These are phyloP conservation scores for Lathyrus oleraceus DNA, from an alignment of 306 rosid genomes.

Conservation along the genomic window DNA sequence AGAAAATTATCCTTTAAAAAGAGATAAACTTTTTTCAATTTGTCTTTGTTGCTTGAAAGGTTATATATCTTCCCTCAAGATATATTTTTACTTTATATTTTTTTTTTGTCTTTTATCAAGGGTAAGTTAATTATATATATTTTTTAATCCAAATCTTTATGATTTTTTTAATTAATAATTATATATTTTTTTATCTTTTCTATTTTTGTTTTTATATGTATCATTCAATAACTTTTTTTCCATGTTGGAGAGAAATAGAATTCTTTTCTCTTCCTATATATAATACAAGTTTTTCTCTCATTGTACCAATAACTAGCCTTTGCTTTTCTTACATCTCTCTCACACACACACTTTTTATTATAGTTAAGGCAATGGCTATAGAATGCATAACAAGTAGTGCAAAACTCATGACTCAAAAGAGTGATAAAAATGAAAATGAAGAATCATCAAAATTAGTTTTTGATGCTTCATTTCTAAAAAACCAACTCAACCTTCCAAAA, in stretches of 20 bases:
- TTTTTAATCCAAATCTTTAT: neutral
- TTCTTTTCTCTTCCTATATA: constrained; percentile 42
- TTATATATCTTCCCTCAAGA: neutral
- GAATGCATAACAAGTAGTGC: constrained; percentile 51
- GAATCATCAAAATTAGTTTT: constrained; percentile 51
- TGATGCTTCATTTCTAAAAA: constrained; percentile 63
- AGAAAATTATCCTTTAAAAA: neutral
- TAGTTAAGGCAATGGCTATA: constrained; percentile 61
- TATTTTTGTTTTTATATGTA: neutral
- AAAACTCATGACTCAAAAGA: constrained; percentile 41
- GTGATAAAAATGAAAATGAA: constrained; percentile 36
- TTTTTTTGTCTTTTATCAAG: neutral
- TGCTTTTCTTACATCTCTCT: constrained; percentile 61
- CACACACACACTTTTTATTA: no score
- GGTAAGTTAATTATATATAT: neutral
- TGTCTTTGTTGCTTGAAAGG: neutral
- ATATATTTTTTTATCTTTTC: neutral
- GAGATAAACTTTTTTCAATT: neutral
- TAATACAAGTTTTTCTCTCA: constrained; percentile 51
- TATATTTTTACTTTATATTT: neutral
- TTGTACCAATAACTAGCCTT: constrained; percentile 59
- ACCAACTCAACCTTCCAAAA: constrained; percentile 57
- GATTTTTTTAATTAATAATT: neutral
- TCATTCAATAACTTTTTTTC: neutral
- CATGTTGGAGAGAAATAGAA: neutral